Evolutionary conservation across 2,329 filamentous ascomycete genomes (phyloP), one percentile per base, ranked within the genome.

Genomic region (Exophiala spinifera): DNA sequence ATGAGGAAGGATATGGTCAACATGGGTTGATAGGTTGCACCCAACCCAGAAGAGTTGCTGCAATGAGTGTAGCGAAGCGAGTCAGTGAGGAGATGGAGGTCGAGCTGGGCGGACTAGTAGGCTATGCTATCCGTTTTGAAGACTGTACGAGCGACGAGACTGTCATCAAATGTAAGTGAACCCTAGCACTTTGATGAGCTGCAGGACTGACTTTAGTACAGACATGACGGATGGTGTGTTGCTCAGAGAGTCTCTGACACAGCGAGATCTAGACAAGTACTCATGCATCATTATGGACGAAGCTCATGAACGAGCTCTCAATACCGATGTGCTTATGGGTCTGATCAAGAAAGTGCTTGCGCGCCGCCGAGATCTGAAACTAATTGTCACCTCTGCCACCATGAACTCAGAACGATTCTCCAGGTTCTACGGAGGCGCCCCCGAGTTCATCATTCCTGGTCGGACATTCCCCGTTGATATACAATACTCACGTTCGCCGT

Each of bases 281-380:
- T 96, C 92, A 13, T 96, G 91, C 69, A 91, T 99, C 65, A 99
- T 99, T 72, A 99, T 99, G 94, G 94, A 99, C 68, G 94, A 99
- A 75, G 95, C 94, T 3, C 94, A 99, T 79, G 94, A 99, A 72
- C 83, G 94, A 70, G 92, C 94, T 1, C 75, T 99, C 46, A 97
- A 99, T 67, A 99, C 94, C 0, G 94, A 99, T 70, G 92, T 99
- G 15, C 76, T 99, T 13, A 96, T 99, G 89, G 94, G 94, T 0
- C 75, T 99, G 23, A 92, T 99, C 75, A 99, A 97, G 71, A 99
- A 99, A 73, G 92, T 99, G 3, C 75, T 99, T 44, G 87, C 92
- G 59, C 81, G 92, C 49, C 83, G 95, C 56, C 83, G 91, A 65
- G 94, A 99, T 66, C 77, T 99, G 45, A 99, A 97, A 71, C 78